Conservation (phyloP, 2,329 filamentous ascomycete genomes). For the Geosmithia putterillii region DNA sequence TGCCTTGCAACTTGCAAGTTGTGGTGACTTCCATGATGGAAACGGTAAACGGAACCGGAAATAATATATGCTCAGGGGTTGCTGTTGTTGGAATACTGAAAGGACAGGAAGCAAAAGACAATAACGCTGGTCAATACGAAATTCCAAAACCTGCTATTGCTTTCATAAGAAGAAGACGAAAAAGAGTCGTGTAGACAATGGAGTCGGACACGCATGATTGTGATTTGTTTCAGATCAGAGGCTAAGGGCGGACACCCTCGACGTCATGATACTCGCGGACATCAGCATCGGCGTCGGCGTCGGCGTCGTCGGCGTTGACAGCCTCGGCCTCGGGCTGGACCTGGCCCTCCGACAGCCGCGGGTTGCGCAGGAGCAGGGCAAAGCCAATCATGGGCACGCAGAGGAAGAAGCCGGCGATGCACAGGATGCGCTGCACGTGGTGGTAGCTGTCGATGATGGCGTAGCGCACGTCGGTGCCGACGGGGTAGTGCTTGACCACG, state of each 20-base stretch:
- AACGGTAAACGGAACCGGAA: too few relatives aligned
- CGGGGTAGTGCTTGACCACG: conserved; percentile 17
- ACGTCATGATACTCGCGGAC: background rate
- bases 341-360: conserved; percentile 27
- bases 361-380: conserved; percentile 28
- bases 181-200: too few relatives aligned
- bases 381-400: conserved; percentile 33
- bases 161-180: too few relatives aligned
- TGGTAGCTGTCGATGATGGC: conserved; percentile 32
- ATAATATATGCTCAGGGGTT: too few relatives aligned
- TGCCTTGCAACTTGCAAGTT: too few relatives aligned
- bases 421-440: conserved; percentile 29
- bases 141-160: too few relatives aligned
- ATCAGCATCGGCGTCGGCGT: background rate
- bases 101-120: too few relatives aligned
- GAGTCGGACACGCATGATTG: background rate
- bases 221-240: background rate
- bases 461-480: conserved; percentile 28
- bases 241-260: background rate
- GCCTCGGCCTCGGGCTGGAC: conserved; percentile 15
- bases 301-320: background rate
- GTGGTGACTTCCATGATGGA: too few relatives aligned
- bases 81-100: too few relatives aligned
- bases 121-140: too few relatives aligned
- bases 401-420: conserved; percentile 30